Base-by-base conservation (phyloP, 2,329 filamentous ascomycete genomes). In the Septoria linicola region DNA sequence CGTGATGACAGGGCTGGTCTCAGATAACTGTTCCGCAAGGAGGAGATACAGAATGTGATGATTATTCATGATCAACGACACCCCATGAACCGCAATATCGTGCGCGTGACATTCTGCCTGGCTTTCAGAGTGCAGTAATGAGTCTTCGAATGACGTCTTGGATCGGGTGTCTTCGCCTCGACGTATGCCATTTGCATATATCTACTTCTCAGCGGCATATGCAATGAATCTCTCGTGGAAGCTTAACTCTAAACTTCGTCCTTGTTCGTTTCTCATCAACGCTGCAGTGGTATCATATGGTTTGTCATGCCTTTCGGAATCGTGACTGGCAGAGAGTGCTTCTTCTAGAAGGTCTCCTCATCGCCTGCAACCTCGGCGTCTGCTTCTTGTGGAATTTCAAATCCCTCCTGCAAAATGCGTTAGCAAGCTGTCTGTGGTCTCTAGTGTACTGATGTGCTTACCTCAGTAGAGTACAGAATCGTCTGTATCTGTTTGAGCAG, bases 391-490 rank as follows among this genome's bases (percentile, higher is more conserved):
- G 90, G 90, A 65, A 96, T 95, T 77, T 95, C 90, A 66, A 95
- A 95, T 27, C 75, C 75, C 60, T 77, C 75, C 65, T 73, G 54
- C 11, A 45, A 34, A 6, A 44, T 16, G 6, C 25, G 37, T 57
- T 45, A 57, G 46, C 27, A 46, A 8, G 34, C 20, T 17, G 23
- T 27, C 14, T 16, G 37, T 25, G 20, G 19, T 42, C 17, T 23
- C 36, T 23, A 23, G 25, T n/a, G 13, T 8, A 25, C 14, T 20
- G 30, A 32, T 21, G 7, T 20, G 49, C 68, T 61, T 69, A 81
- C 80, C 79, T 99, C 93, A 56, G 93, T 99, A 56, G 90, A 96
- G 80, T 99, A 99, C 59, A 99, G 79, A 68, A 97, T 97, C 27
- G 83, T 84, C 76, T 99, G 93, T 71, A 99, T 96, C 70, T 92